A percentile compares a stretch with the other conserved stretches of the same genome.
phyloP scores from a whole-genome alignment of 352 stramenopile genomes.

The Phytophthora sp. region DNA sequence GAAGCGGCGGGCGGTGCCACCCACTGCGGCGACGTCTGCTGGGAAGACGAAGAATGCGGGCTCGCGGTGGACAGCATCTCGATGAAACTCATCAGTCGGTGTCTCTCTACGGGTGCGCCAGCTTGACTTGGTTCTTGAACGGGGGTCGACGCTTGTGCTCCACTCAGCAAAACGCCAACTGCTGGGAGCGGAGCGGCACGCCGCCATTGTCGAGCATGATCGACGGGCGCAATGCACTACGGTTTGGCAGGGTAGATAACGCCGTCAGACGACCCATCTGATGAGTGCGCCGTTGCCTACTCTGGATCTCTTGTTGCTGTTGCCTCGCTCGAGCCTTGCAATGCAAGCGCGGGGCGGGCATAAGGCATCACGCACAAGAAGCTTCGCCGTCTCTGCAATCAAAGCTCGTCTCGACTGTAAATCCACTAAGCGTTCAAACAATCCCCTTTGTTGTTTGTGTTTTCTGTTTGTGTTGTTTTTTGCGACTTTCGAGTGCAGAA shows the following conservation, averaged over 20 bases:
- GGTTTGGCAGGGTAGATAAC: constrained; percentile 3
- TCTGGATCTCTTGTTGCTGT: constrained; percentile 40
- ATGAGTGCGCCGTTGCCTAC: constrained; percentile 34
- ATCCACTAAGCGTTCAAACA: no score
- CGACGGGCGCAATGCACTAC: constrained; percentile 2
- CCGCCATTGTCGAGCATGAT: constrained; percentile 12
- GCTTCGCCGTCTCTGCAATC: constrained; percentile 40
- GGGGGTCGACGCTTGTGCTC: constrained; percentile 26
- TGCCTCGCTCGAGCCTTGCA: constrained; percentile 2
- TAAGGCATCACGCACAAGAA: constrained; percentile 26
- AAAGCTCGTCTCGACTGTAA: no score
- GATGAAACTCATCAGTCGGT: constrained; percentile 27
- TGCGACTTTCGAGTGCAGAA: no score
- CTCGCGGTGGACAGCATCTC: constrained; percentile 34
- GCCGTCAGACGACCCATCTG: constrained; percentile 17
- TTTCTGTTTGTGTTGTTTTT: no score
- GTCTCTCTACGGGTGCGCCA: constrained; percentile 10
- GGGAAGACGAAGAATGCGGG: constrained; percentile 2
- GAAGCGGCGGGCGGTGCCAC: constrained; percentile 30
- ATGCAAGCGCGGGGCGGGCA: constrained; percentile 27
- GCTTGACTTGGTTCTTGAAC: constrained; percentile 14
- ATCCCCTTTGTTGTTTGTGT: no score
- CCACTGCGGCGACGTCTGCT: constrained; percentile 23
- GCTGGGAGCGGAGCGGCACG: background rate
- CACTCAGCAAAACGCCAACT: constrained; percentile 40